Percentiles rank a stretch among this genome's conserved stretches.
These are phyloP conservation scores for Microdochium bolleyi DNA, from an alignment of 2,329 filamentous ascomycete genomes.

Conservation along the genomic window DNA sequence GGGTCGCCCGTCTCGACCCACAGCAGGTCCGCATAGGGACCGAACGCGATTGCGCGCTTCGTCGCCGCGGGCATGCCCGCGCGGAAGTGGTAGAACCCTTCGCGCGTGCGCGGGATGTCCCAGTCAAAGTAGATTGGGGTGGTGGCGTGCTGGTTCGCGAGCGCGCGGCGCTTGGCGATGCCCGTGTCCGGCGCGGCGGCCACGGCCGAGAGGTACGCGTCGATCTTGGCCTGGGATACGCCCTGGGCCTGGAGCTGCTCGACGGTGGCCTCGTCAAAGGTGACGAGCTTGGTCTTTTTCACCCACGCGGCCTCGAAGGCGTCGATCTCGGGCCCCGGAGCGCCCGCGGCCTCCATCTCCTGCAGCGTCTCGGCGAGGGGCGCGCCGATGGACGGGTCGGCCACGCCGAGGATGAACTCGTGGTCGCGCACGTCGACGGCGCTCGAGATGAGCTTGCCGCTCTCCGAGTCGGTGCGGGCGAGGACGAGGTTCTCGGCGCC, in stretches of 20 bases:
- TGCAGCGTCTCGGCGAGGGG: conserved; percentile 85
- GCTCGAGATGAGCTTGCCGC: conserved; percentile 80
- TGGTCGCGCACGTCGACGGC: conserved; percentile 92
- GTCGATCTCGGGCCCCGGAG: conserved; percentile 73
- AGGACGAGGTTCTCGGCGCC: conserved; percentile 91
- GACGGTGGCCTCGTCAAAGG: conserved; percentile 84
- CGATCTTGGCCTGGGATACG: conserved; percentile 53
- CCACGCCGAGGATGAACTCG: conserved; percentile 88
- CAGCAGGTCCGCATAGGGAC: conserved; percentile 85
- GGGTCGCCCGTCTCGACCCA: conserved; percentile 97
- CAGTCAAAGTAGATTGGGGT: conserved; percentile 75
- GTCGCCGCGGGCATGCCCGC: conserved; percentile 80
- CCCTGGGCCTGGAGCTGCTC: conserved; percentile 63
- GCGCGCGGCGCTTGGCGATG: conserved; percentile 64
- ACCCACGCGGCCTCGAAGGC: conserved; percentile 83
- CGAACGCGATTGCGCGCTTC: conserved; percentile 87
- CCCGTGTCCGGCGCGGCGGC: conserved; percentile 64
- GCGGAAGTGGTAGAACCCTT: conserved; percentile 88
- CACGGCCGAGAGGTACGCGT: conserved; percentile 58
- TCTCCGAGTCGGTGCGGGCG: conserved; percentile 91
- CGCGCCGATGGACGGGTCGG: conserved; percentile 52
- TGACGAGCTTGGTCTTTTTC: conserved; percentile 74
- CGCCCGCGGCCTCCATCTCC: conserved; percentile 77
- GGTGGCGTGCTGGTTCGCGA: conserved; percentile 50
- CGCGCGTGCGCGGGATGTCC: conserved; percentile 86